Conservation (phyloP, 768 basidiomycete genomes). For the Boletales sp. region DNA sequence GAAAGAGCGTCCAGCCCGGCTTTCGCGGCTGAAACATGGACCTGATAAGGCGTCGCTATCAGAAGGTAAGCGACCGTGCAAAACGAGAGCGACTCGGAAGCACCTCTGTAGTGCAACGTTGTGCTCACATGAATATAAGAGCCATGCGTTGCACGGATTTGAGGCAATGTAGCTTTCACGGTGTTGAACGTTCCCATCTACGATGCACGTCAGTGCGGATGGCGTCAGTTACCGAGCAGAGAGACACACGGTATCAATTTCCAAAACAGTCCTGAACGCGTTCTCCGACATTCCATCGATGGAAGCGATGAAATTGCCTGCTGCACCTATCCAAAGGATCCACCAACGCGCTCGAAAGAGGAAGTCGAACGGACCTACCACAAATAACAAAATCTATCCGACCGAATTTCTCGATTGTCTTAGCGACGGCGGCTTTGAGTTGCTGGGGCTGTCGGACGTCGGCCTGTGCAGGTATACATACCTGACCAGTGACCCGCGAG, state of each 20-base stretch:
- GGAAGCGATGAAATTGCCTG: conserved; percentile 93
- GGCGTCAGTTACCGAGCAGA: not conserved
- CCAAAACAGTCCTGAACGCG: conserved; percentile 88
- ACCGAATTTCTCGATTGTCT: conserved; percentile 74
- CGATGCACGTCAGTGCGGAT: not conserved
- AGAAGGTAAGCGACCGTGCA: not conserved
- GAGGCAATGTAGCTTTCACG: conserved; percentile 82
- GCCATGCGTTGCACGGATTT: conserved; percentile 69
- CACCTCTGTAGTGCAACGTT: conserved; percentile 82
- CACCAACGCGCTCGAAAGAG: not conserved
- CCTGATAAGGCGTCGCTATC: conserved; percentile 78
- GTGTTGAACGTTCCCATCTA: conserved; percentile 93
- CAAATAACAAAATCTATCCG: conserved; percentile 94
- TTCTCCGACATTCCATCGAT: conserved; percentile 82
- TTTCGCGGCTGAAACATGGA: conserved; percentile 93
- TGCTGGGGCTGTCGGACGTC: conserved; percentile 81
- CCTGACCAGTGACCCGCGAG: conserved; percentile 60
- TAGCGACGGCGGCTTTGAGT: conserved; percentile 70
- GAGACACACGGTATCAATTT: conserved; percentile 79
- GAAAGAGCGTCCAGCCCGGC: conserved; percentile 91
- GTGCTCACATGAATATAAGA: conserved; percentile 89
- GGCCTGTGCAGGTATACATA: conserved; percentile 69
- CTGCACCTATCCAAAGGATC: conserved; percentile 60
- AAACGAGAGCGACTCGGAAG: not conserved
- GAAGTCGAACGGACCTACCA: conserved; percentile 44